phyloP scores from a whole-genome alignment of 192 early-diverging fungal genomes.

The Coemansia sp. region DNA sequence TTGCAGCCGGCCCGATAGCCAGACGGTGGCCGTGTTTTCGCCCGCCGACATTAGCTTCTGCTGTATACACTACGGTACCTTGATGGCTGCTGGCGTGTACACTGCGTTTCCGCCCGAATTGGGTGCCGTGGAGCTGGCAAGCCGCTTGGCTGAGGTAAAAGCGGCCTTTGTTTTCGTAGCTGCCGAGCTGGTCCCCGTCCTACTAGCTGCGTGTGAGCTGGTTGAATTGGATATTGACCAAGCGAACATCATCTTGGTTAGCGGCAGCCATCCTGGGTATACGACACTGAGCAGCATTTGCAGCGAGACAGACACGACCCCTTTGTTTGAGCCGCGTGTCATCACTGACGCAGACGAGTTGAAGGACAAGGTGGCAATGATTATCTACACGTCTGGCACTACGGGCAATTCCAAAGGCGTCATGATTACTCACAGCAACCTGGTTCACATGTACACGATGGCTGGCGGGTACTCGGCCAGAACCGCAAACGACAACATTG shows the following conservation, averaged over 20 bases:
- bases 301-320: background rate
- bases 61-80: constrained; percentile 23
- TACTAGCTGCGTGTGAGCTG: constrained; percentile 2
- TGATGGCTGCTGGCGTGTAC: constrained; percentile 36
- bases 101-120: constrained; percentile 13
- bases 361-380: constrained; percentile 17
- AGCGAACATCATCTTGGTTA: constrained; percentile 4
- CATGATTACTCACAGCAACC: constrained; percentile 41
- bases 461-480: constrained; percentile 11
- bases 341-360: background rate
- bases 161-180: constrained; percentile 22
- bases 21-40: constrained; percentile 13
- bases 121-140: background rate
- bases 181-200: constrained; percentile 12
- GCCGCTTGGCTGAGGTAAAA: constrained; percentile 6
- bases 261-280: background rate
- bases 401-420: constrained; percentile 38
- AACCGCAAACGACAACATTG: background rate
- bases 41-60: constrained; percentile 14
- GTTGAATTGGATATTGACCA: background rate
- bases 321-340: background rate
- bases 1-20: background rate
- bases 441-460: constrained; percentile 17
- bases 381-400: constrained; percentile 43
- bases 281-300: background rate